Base-by-base conservation (phyloP, 2,329 filamentous ascomycete species). In the Paecilomyces fulvus region DNA sequence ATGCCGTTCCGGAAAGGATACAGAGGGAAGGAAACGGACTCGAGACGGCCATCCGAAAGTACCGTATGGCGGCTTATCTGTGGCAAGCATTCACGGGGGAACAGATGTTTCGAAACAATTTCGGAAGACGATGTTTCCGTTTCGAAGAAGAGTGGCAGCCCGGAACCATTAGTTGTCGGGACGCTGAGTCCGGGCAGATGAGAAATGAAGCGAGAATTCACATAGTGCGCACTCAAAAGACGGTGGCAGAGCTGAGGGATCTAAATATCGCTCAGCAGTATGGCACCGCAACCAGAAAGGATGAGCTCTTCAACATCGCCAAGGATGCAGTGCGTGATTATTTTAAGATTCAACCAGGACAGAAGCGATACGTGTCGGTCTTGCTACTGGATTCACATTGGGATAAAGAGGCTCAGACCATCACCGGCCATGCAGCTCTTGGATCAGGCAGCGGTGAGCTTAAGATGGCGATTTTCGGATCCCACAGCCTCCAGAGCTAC, bases 21-120 rank as follows among this genome's bases (percentile, higher is more conserved):
- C 84, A 89, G 70, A 85, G 82, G 63, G 92, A 95, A 77, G 92
- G 90, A 17, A 95, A 96, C 71, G 82, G 81, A 1, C 69, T 97
- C 33, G 86, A 92, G 10, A 84, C 83, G 7, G 94, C 94, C 0
- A 81, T 95, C 53, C 84, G 83, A 65, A 99, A 99, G 70, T 96
- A 94, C 70, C 84, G 92, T 60, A 96, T 95, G 88, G 88, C 91
- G 17, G 92, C 90, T 23, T 96, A 97, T 69, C 79, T 97, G 12
- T 97, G 94, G 92, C 94, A 99, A 70, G 90, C 92, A 7, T 97
- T 95, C 67, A 97, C 92, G 0, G 90, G 90, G 6, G 94, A 99
- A 71, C 92, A 97, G 70, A 97, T 97, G 92, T 88, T 84, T 70
- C 86, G 90, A 60, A 89, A 96, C 69, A 89, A 87, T 59, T 84